These are phyloP conservation scores for Paramecium primaurelia DNA, from an alignment of 73 alveolate genomes.

Conservation along the genomic window DNA sequence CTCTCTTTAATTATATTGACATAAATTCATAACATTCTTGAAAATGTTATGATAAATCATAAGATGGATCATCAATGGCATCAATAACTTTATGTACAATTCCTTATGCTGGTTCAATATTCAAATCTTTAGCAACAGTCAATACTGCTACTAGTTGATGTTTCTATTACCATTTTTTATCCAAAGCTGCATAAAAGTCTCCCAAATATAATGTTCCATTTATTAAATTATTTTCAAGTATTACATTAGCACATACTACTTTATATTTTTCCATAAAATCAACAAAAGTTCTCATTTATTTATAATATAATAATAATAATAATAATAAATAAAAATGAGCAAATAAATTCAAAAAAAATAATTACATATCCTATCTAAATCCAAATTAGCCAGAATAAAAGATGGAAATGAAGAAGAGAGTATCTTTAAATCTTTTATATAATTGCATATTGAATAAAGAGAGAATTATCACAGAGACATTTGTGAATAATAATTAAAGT, in stretches of 20 bases:
- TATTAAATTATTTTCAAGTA: neutral
- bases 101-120: neutral
- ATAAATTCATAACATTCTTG: neutral
- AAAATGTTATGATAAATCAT: neutral
- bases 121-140: conserved; percentile 16
- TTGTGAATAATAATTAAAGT: neutral
- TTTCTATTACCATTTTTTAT: neutral
- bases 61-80: conserved; percentile 15
- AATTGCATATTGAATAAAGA: neutral
- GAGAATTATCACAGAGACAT: neutral
- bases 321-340: neutral
- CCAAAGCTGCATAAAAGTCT: conserved; percentile 24
- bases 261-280: neutral
- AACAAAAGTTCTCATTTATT: neutral
- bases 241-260: neutral
- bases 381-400: neutral
- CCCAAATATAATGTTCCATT: neutral
- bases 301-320: neutral
- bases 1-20: conserved; percentile 64
- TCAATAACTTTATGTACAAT: neutral
- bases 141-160: neutral
- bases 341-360: neutral
- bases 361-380: neutral
- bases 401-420: neutral
- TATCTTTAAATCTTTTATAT: neutral